Percentiles rank a stretch among this genome's conserved stretches.
Conservation (phyloP, 768 basidiomycete genomes). For the Mycena galopus region DNA sequence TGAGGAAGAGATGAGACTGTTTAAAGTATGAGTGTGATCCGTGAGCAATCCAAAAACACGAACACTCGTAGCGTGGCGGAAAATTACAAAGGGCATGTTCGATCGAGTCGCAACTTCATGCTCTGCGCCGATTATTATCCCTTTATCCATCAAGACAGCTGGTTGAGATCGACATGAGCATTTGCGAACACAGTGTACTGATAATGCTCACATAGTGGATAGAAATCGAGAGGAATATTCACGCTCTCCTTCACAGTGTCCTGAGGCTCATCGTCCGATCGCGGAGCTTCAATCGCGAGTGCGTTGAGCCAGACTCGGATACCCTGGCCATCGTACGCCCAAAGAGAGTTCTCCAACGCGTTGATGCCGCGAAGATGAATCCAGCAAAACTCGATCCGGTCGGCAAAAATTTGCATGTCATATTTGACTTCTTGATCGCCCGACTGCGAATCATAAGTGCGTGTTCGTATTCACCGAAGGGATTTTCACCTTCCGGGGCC, state of each 20-base stretch:
- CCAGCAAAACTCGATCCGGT: conserved; percentile 99
- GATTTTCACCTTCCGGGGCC: conserved; percentile 79
- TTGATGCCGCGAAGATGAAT: conserved; percentile 95
- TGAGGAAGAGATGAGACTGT: conserved; percentile 94
- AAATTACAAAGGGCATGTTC: conserved; percentile 90
- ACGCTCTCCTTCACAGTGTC: conserved; percentile 91
- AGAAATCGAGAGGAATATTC: conserved; percentile 92
- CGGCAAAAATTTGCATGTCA: conserved; percentile 96
- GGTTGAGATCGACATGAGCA: conserved; percentile 24
- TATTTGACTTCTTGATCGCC: conserved; percentile 93
- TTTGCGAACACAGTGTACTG: background rate
- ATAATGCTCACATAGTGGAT: conserved; percentile 85
- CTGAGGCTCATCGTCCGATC: conserved; percentile 47
- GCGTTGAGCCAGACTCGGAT: conserved; percentile 98
- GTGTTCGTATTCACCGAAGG: background rate
- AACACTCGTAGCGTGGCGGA: conserved; percentile 92
- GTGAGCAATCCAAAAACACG: conserved; percentile 44
- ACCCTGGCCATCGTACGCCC: conserved; percentile 94
- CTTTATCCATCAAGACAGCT: conserved; percentile 99
- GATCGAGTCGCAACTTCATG: conserved; percentile 83
- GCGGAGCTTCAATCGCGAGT: conserved; percentile 82
- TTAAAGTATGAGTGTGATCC: background rate
- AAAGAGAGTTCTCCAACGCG: conserved; percentile 94
- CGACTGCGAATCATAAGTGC: conserved; percentile 60
- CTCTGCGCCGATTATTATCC: conserved; percentile 96